Evolutionary conservation across 2,329 filamentous ascomycete genomes (phyloP).

Genomic region (Zelopaecilomyces penicillatus): DNA sequence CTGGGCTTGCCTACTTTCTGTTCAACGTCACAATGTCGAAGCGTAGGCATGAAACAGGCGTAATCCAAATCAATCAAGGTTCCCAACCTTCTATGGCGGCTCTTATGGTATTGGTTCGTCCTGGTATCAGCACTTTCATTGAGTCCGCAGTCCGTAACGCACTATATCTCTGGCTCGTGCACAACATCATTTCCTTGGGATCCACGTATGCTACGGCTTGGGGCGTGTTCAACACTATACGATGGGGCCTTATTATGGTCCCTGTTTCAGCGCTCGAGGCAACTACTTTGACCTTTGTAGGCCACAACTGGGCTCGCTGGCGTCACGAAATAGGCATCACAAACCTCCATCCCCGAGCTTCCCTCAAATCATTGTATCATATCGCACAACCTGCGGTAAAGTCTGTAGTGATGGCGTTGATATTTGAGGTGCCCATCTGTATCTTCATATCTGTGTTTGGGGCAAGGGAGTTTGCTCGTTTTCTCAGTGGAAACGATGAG

Average conservation of each 20-base stretch:
- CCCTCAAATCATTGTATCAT: constrained; percentile 13
- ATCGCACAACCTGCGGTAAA: constrained; percentile 45
- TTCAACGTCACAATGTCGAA: constrained; percentile 25
- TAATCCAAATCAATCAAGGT: constrained; percentile 6
- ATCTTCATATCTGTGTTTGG: constrained; percentile 54
- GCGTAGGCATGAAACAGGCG: neutral
- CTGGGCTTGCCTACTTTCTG: constrained; percentile 53
- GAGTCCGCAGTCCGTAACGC: constrained; percentile 62
- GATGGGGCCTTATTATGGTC: constrained; percentile 69
- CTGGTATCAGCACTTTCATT: constrained; percentile 49
- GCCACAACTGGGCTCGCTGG: constrained; percentile 55
- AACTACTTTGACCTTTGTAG: constrained; percentile 56
- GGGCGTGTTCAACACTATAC: constrained; percentile 66
- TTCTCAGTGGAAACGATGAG: constrained; percentile 46
- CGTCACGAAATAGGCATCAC: constrained; percentile 20
- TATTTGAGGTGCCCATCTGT: constrained; percentile 53
- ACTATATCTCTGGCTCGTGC: constrained; percentile 63
- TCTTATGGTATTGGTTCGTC: constrained; percentile 43
- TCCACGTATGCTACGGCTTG: constrained; percentile 61
- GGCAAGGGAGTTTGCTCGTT: constrained; percentile 51
- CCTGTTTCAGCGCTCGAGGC: constrained; percentile 60
- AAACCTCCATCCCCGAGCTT: constrained; percentile 12
- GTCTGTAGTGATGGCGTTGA: constrained; percentile 44
- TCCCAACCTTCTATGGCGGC: constrained; percentile 31
- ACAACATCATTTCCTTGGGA: constrained; percentile 54